Base-by-base conservation (phyloP, 2,329 filamentous ascomycete species). In the Teratosphaeria viscida region DNA sequence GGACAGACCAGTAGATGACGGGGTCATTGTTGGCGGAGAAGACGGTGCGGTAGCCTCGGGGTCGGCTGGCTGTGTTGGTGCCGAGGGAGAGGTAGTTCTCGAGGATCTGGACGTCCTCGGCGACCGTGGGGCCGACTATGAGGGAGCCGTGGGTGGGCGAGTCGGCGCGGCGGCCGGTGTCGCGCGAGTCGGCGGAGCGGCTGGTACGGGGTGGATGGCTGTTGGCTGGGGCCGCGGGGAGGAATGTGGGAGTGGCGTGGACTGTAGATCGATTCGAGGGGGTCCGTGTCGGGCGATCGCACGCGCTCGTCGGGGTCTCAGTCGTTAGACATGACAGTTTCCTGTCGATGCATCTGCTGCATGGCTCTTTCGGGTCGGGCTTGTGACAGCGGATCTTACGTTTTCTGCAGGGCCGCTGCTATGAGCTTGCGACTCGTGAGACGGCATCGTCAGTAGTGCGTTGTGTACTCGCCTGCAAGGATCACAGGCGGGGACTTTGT, bases 31-130 rank as follows among this genome's bases (percentile, higher is more conserved):
- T 63, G 57, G 72, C 76, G 57, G 76, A 79, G 1, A 77, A 78
- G 35, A 81, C 76, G 7, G 79, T 78, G 54, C 79, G 79, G 61
- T 82, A 82, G 16, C 75, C 76, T 34, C 75, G 76, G 12, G 69
- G 59, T 11, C 61, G 59, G 19, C 71, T 67, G 10, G 63, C 65
- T 10, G 64, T 52, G 47, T 65, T 68, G 14, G 66, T 64, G 32
- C 72, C 68, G 54, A 74, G 67, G 2, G 68, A 70, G 23, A 77
- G 70, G 47, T 76, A 74, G 35, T 72, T 69, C 49, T 75, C 72
- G 16, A 76, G 66, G 4, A 75, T 71, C 23, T 76, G 70, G 7
- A 77, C 66, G 56, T 76, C 75, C 59, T 76, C 75, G 0, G 74
- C 74, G 49, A 76, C 68, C 59, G 75, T 70, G 2, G 75, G 74